Conservation (phyloP, 495 filamentous ascomycete genomes). For the Gamarada debralockiae region DNA sequence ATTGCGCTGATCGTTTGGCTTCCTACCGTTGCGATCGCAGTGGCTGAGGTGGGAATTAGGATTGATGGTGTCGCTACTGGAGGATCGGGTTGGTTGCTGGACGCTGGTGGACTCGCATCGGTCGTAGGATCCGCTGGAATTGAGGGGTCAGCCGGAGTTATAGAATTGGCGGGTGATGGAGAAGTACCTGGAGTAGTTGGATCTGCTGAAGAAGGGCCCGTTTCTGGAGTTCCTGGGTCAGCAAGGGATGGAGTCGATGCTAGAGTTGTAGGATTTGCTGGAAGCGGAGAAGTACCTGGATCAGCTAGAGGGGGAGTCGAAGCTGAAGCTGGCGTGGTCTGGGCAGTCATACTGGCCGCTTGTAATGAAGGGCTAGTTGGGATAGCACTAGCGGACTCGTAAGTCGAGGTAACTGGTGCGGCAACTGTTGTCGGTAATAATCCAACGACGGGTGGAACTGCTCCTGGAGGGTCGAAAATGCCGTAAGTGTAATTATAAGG, state of each 20-base stretch:
- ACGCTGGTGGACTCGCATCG: neutral
- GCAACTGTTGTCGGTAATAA: slow-evolving; percentile 4
- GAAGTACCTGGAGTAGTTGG: too few relatives aligned
- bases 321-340: too few relatives aligned
- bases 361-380: neutral
- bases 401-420: neutral
- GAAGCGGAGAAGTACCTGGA: neutral
- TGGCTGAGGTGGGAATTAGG: neutral
- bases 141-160: neutral
- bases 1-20: neutral
- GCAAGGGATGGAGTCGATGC: neutral
- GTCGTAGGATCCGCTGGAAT: too few relatives aligned
- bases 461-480: slow-evolving; percentile 18
- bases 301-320: neutral
- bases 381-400: neutral
- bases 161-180: neutral
- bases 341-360: too few relatives aligned
- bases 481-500: slow-evolving; percentile 10
- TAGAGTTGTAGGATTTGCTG: neutral
- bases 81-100: neutral
- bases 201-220: neutral
- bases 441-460: slow-evolving; percentile 3
- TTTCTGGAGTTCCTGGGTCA: neutral
- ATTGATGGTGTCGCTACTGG: neutral
- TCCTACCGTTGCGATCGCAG: neutral